These are phyloP conservation scores for Fomitopsis schrenkii DNA, from an alignment of 1,284 basidiomycete species.

Conservation along the genomic window DNA sequence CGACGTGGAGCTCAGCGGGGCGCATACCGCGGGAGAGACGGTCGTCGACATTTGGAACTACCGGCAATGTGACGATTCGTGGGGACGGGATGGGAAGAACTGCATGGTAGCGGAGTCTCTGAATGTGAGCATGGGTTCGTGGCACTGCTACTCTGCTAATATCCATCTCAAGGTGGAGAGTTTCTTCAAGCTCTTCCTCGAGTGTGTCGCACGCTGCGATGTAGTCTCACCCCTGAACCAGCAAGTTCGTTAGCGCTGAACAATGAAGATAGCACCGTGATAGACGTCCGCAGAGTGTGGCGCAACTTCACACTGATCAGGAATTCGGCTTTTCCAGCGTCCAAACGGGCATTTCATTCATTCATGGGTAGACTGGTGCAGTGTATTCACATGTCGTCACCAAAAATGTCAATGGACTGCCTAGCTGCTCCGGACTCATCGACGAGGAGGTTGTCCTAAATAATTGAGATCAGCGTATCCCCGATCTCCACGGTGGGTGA, in stretches of 20 bases:
- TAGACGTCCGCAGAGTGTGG: background rate
- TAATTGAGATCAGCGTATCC: background rate
- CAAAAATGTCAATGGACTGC: slow-evolving; percentile 31
- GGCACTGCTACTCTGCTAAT: too few relatives aligned
- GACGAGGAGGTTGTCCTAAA: slow-evolving; percentile 32
- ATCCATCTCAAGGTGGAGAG: slow-evolving; percentile 41
- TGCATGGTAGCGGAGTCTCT: slow-evolving; percentile 64
- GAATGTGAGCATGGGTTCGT: slow-evolving; percentile 44
- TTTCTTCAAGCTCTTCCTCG: slow-evolving; percentile 66
- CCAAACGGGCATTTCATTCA: background rate
- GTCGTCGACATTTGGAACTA: slow-evolving; percentile 74
- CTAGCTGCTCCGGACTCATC: slow-evolving; percentile 26
- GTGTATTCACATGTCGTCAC: slow-evolving; percentile 14
- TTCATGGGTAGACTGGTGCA: background rate
- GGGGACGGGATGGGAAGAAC: slow-evolving; percentile 69
- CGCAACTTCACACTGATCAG: background rate
- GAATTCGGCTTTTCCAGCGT: too few relatives aligned
- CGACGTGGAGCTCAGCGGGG: slow-evolving; percentile 68
- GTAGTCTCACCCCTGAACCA: slow-evolving; percentile 49
- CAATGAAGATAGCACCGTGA: background rate
- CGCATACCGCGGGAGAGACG: slow-evolving; percentile 67
- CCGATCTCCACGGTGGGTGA: too few relatives aligned
- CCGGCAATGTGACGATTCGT: slow-evolving; percentile 49
- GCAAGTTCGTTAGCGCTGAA: background rate
- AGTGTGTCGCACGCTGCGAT: slow-evolving; percentile 57